Conservation (phyloP, 495 filamentous ascomycete species). For the Trichoderma erinaceum region DNA sequence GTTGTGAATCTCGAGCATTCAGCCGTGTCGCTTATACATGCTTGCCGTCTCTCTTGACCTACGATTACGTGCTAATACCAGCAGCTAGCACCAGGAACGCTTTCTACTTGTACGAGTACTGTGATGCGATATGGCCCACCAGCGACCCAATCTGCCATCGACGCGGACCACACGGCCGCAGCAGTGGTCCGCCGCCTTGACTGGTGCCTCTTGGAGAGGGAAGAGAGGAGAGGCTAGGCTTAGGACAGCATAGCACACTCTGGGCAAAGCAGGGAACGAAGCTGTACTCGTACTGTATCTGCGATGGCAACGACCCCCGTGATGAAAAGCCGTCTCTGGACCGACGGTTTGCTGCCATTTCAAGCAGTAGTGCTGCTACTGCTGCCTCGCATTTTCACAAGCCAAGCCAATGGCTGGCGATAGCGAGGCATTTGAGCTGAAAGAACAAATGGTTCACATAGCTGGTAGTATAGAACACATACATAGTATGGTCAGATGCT, state of each 20-base stretch:
- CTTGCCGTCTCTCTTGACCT: background rate
- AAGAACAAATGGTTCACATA: too few relatives aligned
- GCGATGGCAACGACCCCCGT: too few relatives aligned
- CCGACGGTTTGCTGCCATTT: background rate
- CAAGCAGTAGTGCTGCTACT: background rate
- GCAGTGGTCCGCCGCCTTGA: background rate
- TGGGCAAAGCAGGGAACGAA: background rate
- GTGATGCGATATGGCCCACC: too few relatives aligned
- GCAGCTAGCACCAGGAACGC: too few relatives aligned
- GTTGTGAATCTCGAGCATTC: background rate
- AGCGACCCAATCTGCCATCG: background rate
- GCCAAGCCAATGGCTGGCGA: background rate
- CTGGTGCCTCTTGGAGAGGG: background rate
- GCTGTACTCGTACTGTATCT: background rate
- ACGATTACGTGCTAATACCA: background rate
- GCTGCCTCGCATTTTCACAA: background rate
- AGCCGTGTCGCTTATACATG: background rate
- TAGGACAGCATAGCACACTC: background rate
- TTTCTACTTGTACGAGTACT: too few relatives aligned
- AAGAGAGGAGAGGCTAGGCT: background rate
- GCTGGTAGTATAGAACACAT: too few relatives aligned
- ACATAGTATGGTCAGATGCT: too few relatives aligned
- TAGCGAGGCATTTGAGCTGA: too few relatives aligned
- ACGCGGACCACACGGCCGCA: constrained; percentile 8
- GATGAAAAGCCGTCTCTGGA: too few relatives aligned